Percentiles rank a stretch among this genome's conserved stretches.
These are phyloP conservation scores for Pichia sp. DNA, from an alignment of 1,139 yeast species.

Conservation along the genomic window DNA sequence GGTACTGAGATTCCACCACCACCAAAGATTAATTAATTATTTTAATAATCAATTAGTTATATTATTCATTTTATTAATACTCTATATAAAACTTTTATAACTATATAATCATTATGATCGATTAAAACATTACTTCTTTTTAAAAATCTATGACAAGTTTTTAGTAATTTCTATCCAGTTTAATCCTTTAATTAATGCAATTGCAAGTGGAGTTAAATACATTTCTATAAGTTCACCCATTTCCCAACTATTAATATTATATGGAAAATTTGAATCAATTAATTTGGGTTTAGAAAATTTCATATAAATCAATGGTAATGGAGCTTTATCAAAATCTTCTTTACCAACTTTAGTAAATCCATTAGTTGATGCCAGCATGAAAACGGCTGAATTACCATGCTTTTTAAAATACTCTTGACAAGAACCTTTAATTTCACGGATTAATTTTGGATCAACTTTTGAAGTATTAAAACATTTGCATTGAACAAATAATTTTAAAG, in stretches of 20 bases:
- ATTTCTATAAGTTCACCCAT: conserved; percentile 34
- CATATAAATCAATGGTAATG: conserved; percentile 50
- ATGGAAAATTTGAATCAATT: conserved; percentile 27
- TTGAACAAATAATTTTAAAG: conserved; percentile 25
- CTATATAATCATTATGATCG: too few relatives aligned
- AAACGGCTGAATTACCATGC: conserved; percentile 47
- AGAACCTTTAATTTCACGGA: conserved; percentile 30
- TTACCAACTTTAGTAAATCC: conserved; percentile 55
- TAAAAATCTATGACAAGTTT: not conserved
- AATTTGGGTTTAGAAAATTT: conserved; percentile 33
- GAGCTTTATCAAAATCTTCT: conserved; percentile 42
- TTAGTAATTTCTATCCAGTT: conserved; percentile 23
- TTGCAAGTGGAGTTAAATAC: conserved; percentile 42
- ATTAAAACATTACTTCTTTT: too few relatives aligned
- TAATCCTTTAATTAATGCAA: conserved; percentile 37
- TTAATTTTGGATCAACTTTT: conserved; percentile 28
- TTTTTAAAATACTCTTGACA: conserved; percentile 19
- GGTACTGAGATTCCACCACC: conserved; percentile 31
- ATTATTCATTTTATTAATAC: too few relatives aligned
- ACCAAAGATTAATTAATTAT: conserved; percentile 8
- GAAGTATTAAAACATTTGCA: conserved; percentile 26
- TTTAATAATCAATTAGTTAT: not conserved
- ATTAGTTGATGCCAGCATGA: conserved; percentile 52
- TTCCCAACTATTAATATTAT: conserved; percentile 37
- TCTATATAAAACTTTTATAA: too few relatives aligned